These are phyloP conservation scores for Cyathus striatus DNA, from an alignment of 768 basidiomycete genomes.

Conservation along the genomic window DNA sequence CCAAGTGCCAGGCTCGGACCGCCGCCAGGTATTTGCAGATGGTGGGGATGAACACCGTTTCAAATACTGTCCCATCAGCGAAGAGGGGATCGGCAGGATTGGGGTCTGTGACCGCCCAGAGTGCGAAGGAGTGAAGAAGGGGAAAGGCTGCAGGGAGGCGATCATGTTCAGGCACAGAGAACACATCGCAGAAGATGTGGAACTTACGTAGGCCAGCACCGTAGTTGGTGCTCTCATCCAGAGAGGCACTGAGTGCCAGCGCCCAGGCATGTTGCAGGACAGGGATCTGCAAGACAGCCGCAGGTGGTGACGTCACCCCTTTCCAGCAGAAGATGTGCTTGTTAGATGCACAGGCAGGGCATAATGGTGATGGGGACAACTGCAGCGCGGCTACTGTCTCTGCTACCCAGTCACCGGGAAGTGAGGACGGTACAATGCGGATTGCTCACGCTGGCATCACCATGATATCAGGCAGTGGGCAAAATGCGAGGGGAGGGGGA, in stretches of 20 bases:
- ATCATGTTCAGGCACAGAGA: constrained; percentile 18
- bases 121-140: constrained; percentile 25
- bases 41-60: too few relatives aligned
- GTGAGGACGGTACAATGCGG: background rate
- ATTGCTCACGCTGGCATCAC: background rate
- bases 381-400: background rate
- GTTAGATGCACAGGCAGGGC: background rate
- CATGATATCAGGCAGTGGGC: too few relatives aligned
- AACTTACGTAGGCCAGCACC: constrained; percentile 19
- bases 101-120: constrained; percentile 29
- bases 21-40: too few relatives aligned
- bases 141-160: constrained; percentile 19
- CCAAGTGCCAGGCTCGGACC: too few relatives aligned
- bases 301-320: background rate
- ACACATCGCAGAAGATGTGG: constrained; percentile 18
- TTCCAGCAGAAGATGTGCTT: background rate
- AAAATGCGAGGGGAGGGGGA: background rate
- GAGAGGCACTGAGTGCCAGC: constrained; percentile 9
- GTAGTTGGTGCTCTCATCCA: constrained; percentile 8
- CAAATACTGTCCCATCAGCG: too few relatives aligned
- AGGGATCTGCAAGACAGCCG: background rate
- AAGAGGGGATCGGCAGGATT: constrained; percentile 4
- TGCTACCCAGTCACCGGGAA: background rate
- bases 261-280: background rate
- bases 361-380: background rate